Base-by-base conservation (phyloP, 2,329 filamentous ascomycete genomes). In the Colletotrichum liaoningense region DNA sequence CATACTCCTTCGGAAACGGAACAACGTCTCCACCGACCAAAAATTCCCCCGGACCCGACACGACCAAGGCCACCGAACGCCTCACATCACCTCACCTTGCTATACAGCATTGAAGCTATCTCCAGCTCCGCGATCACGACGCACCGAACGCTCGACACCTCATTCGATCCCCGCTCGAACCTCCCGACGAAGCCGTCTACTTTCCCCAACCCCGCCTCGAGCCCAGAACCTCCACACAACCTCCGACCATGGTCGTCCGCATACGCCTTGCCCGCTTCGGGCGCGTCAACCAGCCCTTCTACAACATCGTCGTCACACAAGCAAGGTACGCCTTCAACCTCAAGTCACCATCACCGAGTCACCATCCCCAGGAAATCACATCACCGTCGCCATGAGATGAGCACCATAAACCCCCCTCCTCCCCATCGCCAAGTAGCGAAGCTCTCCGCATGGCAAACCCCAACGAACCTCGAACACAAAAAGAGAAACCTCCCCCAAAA, bases 301-400 rank as follows among this genome's bases (percentile, higher is more conserved):
- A 98, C 89, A 99, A 99, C 86, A 98, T 99, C 76, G 95, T 98
- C 77, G 94, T 99, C 76, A 91, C 95, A 19, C 96, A 98, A 80
- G 95, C 95, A 59, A 92, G 95, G 94, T 97, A 89, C 76, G 88
- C 76, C 35, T 55, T 16, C 7, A 19, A 16, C 42, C 42, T 19
- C 30, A 22, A 42, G 5, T 6, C 33, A 24, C 6, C 14, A 35
- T 33, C 4, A 26, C 26, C 26, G 26, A 42, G 5, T 6, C 33
- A 24, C 9, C 14, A 35, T 33, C 42, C 58, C 62, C 22, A 16
- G 35, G 38, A 57, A 12, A 33, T 9, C 3, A 8, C 26, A 54
- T 42, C 65, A 28, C 1, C 42, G 5, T 14, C 12, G 5, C 12
- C 19, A 19, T 28, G 6, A 22, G 19, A 49, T 4, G 19, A 19